These are phyloP conservation scores for Vitis rotundifolia DNA, from an alignment of 164 flowering plant genomes.

Conservation along the genomic window DNA sequence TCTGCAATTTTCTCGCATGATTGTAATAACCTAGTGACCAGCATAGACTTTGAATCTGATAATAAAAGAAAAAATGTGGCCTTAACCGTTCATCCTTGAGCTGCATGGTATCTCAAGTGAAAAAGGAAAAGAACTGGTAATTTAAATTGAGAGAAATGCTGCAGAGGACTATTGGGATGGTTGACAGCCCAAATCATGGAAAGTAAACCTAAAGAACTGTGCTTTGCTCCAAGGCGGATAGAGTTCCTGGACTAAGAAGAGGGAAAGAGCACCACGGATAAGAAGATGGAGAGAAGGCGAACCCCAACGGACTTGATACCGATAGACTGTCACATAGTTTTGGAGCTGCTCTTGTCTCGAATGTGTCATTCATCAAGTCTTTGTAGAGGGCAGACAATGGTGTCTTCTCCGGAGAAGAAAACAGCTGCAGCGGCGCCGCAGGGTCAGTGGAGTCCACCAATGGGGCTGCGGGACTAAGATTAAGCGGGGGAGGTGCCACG, in stretches of 20 bases:
- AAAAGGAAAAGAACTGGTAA: neutral
- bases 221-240: conserved; percentile 25
- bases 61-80: too few species aligned
- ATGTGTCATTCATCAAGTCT: conserved; percentile 12
- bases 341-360: conserved; percentile 1
- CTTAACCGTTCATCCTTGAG: neutral
- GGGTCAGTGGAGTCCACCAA: neutral
- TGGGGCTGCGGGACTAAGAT: neutral
- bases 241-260: conserved; percentile 31
- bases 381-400: conserved; percentile 15
- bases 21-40: too few species aligned
- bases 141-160: neutral
- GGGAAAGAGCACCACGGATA: conserved; percentile 28
- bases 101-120: neutral
- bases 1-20: too few species aligned
- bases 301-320: conserved; percentile 3
- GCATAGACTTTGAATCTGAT: too few species aligned
- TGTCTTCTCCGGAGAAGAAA: conserved; percentile 3
- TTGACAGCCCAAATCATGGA: neutral
- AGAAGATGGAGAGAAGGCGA: conserved; percentile 25
- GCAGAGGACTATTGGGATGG: neutral
- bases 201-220: conserved; percentile 13
- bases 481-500: conserved; percentile 30
- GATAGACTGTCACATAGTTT: neutral
- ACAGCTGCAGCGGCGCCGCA: neutral